Base-by-base conservation (phyloP, 2,329 filamentous ascomycete species). In the Epichloe scottii region DNA sequence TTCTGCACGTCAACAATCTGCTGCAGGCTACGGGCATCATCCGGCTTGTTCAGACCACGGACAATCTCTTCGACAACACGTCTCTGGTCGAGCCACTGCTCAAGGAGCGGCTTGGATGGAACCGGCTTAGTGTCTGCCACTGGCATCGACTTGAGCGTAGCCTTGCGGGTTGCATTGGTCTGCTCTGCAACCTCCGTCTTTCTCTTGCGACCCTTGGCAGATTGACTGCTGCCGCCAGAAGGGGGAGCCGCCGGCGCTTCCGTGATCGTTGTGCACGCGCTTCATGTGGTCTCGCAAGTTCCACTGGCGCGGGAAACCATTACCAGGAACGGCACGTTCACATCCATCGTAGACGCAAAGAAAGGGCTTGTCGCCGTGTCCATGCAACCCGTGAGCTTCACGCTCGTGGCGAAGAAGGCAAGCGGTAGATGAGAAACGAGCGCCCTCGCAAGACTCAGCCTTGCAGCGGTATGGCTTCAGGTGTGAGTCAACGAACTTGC, bases 221-320 rank as follows among this genome's bases (percentile, higher is more conserved):
- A 63, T 39, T 66, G 59, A 34, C 57, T 59, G 37, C 53, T 55
- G 42, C 59, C 50, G 23, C 58, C 62, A 26, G 68, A 61, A 10
- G 70, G 64, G 8, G 72, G 69, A 73, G 23, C 65, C 69, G 42
- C 60, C 59, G 41, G 68, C 61, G 56, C 67, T 69, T 42, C 72
- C 71, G 54, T 74, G 73, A 62, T 81, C 78, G 58, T 82, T 82
- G 72, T 97, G 91, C 7, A 96, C 90, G 55, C 91, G 85, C 71
- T 89, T 88, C 90, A 96, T 96, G 76, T 97, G 91, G 71, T 97
- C 91, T 68, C 86, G 84, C 50, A 95, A 79, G 71, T 97, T 97
- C 88, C 93, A 97, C 61, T 90, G 85, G 60, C 91, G 84, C 38
- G 90, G 91, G 64, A 97, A 97, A 60, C 91, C 91, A 66, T 91